phyloP scores from a whole-genome alignment of 75 land plant genomes.

The Cupressus sempervirens region DNA sequence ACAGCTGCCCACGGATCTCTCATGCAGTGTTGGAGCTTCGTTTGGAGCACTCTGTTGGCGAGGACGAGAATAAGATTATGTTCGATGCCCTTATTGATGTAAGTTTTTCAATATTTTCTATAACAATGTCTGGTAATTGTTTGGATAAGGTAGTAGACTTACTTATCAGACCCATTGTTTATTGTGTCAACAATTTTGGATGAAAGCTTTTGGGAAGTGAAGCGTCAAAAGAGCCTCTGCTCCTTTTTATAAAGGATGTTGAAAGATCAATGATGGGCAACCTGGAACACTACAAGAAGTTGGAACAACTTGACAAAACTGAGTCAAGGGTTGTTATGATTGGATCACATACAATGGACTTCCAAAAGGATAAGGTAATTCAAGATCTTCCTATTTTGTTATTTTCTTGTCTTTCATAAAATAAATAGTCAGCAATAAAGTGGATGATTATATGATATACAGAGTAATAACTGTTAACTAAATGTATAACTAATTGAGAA shows the following conservation, averaged over 20 bases:
- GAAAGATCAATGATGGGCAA: conserved; percentile 45
- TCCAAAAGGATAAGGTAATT: conserved; percentile 40
- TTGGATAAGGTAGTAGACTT: background rate
- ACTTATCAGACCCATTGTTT: background rate
- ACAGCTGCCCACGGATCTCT: conserved; percentile 43
- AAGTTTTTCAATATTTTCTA: conserved; percentile 1
- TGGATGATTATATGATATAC: background rate
- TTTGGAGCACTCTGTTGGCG: conserved; percentile 44
- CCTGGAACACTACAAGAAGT: conserved; percentile 42
- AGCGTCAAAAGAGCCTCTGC: conserved; percentile 40
- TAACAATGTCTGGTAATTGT: background rate
- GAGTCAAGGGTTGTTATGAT: conserved; percentile 31
- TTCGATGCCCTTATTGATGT: conserved; percentile 42
- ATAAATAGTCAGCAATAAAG: background rate
- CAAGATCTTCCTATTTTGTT: background rate
- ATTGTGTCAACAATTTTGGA: background rate
- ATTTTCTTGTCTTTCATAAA: conserved; percentile 2
- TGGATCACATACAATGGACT: conserved; percentile 42
- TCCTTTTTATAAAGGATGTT: conserved; percentile 39
- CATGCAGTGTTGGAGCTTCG: conserved; percentile 54
- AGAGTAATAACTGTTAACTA: background rate
- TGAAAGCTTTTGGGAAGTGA: conserved; percentile 29
- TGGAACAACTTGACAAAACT: conserved; percentile 29
- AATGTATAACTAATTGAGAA: background rate
- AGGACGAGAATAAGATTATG: conserved; percentile 40